phyloP scores from a whole-genome alignment of 176 grass and related monocot genomes.

The Saccharum officinarum region DNA sequence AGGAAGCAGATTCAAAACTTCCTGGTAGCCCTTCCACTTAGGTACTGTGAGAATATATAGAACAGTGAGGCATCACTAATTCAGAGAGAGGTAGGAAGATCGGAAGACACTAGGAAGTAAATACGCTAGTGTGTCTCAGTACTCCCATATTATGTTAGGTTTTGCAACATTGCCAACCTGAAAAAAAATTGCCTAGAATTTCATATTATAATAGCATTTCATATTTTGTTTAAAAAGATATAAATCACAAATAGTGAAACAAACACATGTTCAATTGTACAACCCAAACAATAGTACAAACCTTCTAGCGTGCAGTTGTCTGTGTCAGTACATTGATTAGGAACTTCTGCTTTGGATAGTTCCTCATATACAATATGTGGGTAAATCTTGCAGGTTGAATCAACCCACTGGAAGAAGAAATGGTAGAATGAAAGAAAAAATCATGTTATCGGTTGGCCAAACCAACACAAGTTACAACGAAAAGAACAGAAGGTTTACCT shows the following conservation, averaged over 20 bases:
- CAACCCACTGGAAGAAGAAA: constrained; percentile 57
- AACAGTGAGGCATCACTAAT: neutral
- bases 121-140: constrained; percentile 12
- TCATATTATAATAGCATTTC: neutral
- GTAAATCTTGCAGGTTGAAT: constrained; percentile 67
- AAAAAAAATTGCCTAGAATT: neutral
- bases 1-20: neutral
- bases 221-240: neutral
- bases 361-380: constrained; percentile 96
- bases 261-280: neutral
- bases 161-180: neutral
- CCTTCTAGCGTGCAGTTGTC: constrained; percentile 76
- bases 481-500: constrained; percentile 43
- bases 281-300: constrained; percentile 25
- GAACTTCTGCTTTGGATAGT: constrained; percentile 62
- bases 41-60: constrained; percentile 8
- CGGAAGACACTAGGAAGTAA: neutral
- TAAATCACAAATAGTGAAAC: neutral
- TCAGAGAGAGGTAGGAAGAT: neutral
- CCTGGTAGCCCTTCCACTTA: constrained; percentile 20
- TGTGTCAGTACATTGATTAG: constrained; percentile 42
- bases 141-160: neutral
- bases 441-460: constrained; percentile 19
- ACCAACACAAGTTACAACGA: constrained; percentile 21
- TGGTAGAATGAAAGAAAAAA: constrained; percentile 13